Evolutionary conservation across 805 yeast genomes (phyloP).

Genomic region (Brettanomyces nanus): DNA sequence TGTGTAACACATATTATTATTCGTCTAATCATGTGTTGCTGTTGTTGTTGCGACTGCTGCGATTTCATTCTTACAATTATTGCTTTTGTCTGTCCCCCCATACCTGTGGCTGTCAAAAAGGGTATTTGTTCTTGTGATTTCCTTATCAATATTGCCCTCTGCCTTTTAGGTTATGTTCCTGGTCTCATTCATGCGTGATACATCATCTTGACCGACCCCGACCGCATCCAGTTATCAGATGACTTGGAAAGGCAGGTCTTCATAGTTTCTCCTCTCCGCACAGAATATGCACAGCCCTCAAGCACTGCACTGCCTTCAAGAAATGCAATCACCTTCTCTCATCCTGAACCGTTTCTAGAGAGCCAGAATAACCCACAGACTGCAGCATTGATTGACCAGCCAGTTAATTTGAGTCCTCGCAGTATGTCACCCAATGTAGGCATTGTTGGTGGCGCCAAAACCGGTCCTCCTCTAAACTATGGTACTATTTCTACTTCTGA

Average conservation of each 20-base stretch:
- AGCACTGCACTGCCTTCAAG: conserved; percentile 23
- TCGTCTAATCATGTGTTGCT: too few species aligned
- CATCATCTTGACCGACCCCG: conserved; percentile 50
- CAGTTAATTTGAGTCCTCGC: neutral
- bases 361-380: conserved; percentile 3
- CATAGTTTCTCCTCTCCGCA: conserved; percentile 17
- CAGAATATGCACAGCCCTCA: conserved; percentile 19
- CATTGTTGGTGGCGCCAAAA: too few species aligned
- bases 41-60: conserved; percentile 29
- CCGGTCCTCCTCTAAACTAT: too few species aligned
- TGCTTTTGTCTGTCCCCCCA: conserved; percentile 69
- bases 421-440: too few species aligned
- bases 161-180: conserved; percentile 59
- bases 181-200: conserved; percentile 65
- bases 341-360: conserved; percentile 27
- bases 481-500: conserved; percentile 12
- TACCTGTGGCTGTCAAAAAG: conserved; percentile 67
- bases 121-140: conserved; percentile 68
- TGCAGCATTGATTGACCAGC: conserved; percentile 4
- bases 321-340: conserved; percentile 18
- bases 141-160: conserved; percentile 55
- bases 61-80: conserved; percentile 64
- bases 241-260: conserved; percentile 25
- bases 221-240: conserved; percentile 4
- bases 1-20: too few species aligned